Evolutionary conservation across 495 filamentous ascomycete species (phyloP).

Genomic region (Usnea hakonensis): DNA sequence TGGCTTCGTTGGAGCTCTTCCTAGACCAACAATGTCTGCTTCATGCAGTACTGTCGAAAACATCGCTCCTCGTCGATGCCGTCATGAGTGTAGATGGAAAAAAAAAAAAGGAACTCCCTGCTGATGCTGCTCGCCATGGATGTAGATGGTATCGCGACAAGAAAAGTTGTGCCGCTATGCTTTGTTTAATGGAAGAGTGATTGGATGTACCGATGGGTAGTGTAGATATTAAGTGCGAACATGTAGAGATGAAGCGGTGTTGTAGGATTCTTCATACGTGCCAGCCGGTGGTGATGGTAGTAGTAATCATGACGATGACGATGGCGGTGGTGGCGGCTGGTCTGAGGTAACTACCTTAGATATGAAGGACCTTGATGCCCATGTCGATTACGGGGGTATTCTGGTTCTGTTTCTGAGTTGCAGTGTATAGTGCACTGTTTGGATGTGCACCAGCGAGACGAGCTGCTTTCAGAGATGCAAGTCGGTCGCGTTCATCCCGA

Average conservation of each 20-base stretch:
- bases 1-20: constrained; percentile 23
- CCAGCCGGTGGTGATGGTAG: not conserved
- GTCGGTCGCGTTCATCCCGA: constrained; percentile 18
- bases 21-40: constrained; percentile 20
- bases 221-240: not conserved
- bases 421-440: constrained; percentile 4
- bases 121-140: constrained; percentile 9
- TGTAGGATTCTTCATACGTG: not conserved
- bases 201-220: not conserved
- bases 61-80: constrained; percentile 11
- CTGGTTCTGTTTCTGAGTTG: constrained; percentile 13
- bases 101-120: constrained; percentile 12
- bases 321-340: not conserved
- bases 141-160: constrained; percentile 1
- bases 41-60: constrained; percentile 5
- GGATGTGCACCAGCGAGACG: constrained; percentile 5
- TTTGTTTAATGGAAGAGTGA: not conserved
- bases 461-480: constrained; percentile 13
- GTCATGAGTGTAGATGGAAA: not conserved
- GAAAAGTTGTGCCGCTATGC: constrained; percentile 16
- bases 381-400: constrained; percentile 9
- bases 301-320: not conserved
- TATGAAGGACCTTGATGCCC: constrained; percentile 20
- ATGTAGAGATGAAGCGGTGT: not conserved
- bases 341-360: constrained; percentile 2